Evolutionary conservation across 352 stramenopile species (phyloP).

Genomic region (Phytopythium ostracodes): DNA sequence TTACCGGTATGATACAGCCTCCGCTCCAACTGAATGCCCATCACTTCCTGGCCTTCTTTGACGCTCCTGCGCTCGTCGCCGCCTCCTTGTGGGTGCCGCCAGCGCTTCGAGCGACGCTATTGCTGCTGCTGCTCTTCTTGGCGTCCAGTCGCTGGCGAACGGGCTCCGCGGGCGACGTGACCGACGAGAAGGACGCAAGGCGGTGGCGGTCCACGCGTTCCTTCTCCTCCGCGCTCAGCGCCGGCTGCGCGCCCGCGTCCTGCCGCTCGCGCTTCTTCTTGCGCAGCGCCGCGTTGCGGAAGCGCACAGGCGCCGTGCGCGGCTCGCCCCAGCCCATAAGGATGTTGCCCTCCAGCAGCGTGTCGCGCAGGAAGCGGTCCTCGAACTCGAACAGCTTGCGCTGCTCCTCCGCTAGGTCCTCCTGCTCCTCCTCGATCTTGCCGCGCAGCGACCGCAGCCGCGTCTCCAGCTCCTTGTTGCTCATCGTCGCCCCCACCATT

Average conservation of each 20-base stretch:
- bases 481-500: not conserved
- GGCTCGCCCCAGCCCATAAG: conserved; percentile 67
- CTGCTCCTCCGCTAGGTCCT: conserved; percentile 56
- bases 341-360: conserved; percentile 67
- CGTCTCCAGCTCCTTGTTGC: conserved; percentile 50
- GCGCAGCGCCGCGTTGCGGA: conserved; percentile 64
- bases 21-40: not conserved
- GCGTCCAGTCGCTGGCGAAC: conserved; percentile 16
- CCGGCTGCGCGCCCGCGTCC: conserved; percentile 18
- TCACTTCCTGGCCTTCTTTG: conserved; percentile 30
- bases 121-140: conserved; percentile 15
- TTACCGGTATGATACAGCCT: not conserved
- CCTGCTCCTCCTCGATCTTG: conserved; percentile 41
- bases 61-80: not conserved
- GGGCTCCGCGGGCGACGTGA: conserved; percentile 58
- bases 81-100: not conserved
- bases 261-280: conserved; percentile 59
- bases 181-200: conserved; percentile 63
- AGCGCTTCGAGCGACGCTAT: not conserved
- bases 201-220: conserved; percentile 62
- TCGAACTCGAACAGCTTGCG: conserved; percentile 75
- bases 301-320: conserved; percentile 52
- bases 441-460: conserved; percentile 36
- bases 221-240: conserved; percentile 42
- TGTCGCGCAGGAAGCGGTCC: conserved; percentile 67